phyloP scores from a whole-genome alignment of 2,329 filamentous ascomycete genomes.

The Didymella segeticola region DNA sequence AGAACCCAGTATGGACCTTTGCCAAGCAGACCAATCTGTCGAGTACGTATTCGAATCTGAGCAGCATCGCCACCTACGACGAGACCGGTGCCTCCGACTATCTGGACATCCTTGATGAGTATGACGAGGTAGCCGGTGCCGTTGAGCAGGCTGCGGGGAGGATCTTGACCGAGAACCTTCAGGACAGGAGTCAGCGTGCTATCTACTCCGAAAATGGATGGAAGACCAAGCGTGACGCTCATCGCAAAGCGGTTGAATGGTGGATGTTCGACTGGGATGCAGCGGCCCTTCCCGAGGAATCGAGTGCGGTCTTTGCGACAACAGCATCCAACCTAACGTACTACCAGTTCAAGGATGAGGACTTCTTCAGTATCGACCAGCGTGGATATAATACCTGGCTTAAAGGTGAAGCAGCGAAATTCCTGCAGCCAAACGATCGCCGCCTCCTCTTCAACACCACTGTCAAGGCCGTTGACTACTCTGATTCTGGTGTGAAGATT shows the following conservation, averaged over 20 bases:
- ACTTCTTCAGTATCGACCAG: slow-evolving; percentile 67
- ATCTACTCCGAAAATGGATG: slow-evolving; percentile 64
- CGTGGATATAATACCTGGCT: slow-evolving; percentile 68
- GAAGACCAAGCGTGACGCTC: slow-evolving; percentile 64
- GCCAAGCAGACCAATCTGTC: slow-evolving; percentile 64
- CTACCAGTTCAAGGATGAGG: slow-evolving; percentile 66
- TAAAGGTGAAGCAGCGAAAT: slow-evolving; percentile 63
- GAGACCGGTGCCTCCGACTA: slow-evolving; percentile 63
- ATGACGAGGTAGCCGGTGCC: slow-evolving; percentile 54
- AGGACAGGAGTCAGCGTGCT: slow-evolving; percentile 66
- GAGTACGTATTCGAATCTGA: slow-evolving; percentile 66
- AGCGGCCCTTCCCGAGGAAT: slow-evolving; percentile 63
- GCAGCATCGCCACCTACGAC: slow-evolving; percentile 66
- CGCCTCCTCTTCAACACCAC: slow-evolving; percentile 65
- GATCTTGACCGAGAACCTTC: slow-evolving; percentile 65
- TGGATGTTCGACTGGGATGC: slow-evolving; percentile 66
- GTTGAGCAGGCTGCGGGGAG: slow-evolving; percentile 62
- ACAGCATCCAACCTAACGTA: slow-evolving; percentile 67
- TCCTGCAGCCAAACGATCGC: slow-evolving; percentile 62
- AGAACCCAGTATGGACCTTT: slow-evolving; percentile 69
- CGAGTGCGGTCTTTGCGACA: slow-evolving; percentile 62
- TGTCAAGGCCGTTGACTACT: slow-evolving; percentile 63
- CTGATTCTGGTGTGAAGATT: slow-evolving; percentile 60
- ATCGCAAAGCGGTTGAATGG: slow-evolving; percentile 68
- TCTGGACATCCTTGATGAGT: slow-evolving; percentile 58